A percentile compares a stretch with the other conserved stretches of the same genome.
Evolutionary conservation across 345 rosid species (phyloP).

Genomic region (Pseudoturritis turrita): DNA sequence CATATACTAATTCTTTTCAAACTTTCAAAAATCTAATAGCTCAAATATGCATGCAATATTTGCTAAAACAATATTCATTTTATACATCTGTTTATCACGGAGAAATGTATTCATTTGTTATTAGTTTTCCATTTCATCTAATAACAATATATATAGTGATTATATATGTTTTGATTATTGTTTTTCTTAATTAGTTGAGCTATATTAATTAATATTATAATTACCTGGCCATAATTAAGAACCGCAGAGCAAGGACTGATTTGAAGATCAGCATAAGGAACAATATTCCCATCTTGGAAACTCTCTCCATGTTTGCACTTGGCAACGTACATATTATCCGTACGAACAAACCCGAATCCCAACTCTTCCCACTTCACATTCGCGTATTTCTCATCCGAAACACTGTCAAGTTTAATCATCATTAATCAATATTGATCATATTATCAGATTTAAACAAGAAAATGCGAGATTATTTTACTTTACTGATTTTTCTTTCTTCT

Average conservation of each 20-base stretch:
- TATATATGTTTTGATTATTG: neutral
- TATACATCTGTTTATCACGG: neutral
- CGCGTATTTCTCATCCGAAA: constrained; percentile 24
- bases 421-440: neutral
- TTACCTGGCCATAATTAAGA: constrained; percentile 37
- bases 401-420: constrained; percentile 1
- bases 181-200: neutral
- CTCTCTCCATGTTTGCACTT: constrained; percentile 27
- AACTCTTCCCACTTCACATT: constrained; percentile 33
- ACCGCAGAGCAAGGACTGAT: constrained; percentile 30
- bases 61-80: neutral
- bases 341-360: constrained; percentile 23
- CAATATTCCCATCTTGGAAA: constrained; percentile 36
- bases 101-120: neutral
- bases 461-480: neutral
- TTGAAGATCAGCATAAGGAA: constrained; percentile 18
- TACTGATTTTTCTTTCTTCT: too few relatives aligned
- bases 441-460: neutral
- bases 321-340: constrained; percentile 21
- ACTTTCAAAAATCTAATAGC: neutral
- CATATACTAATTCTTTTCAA: neutral
- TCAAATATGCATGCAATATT: neutral
- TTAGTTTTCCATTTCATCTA: neutral
- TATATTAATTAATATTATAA: neutral
- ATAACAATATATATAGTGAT: neutral